Evolutionary conservation across 2,329 filamentous ascomycete species (phyloP), one percentile per base, ranked within the genome.

Genomic region (Fusarium sp.): DNA sequence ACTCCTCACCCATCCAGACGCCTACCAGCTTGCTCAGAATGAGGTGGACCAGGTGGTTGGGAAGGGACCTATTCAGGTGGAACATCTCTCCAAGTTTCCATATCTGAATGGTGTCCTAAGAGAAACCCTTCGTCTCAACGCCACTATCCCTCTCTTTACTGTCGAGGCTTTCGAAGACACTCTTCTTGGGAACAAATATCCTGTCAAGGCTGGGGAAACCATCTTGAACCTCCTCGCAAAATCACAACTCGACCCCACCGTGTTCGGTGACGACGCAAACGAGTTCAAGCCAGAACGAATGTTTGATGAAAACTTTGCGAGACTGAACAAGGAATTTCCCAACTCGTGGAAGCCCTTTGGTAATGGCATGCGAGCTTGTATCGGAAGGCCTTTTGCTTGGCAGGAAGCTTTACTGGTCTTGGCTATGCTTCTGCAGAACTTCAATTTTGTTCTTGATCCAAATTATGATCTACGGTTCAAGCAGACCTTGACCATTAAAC

Each of bases 301-400:
- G 90, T 78, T 90, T 0, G 88, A 92, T 43, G 90, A 89, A 21
- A 83, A 86, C 22, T 93, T 93, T 72, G 82, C 87, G 19, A 83
- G 83, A 4, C 76, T 89, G 24, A 85, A 88, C 62, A 86, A 87
- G 28, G 82, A 92, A 6, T 89, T 88, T 33, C 84, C 84, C 17
- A 87, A 87, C 55, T 84, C 85, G 33, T 91, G 88, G 89, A 92
- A 92, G 78, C 91, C 92, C 4, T 94, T 94, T 71, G 92, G 92
- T 3, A 91, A 91, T 60, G 91, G 91, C 2, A 83, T 86, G 67
- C 82, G 92, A 53, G 89, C 82, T 1, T 94, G 91, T 72, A 93
- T 94, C 65, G 92, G 92, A 4, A 82, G 91, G 2, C 84, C 87
- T 0, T 94, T 94, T 75, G 91, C 92, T 2, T 91, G 89, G 89